phyloP scores from a whole-genome alignment of 345 rosid species.

The Geranium brycei region DNA sequence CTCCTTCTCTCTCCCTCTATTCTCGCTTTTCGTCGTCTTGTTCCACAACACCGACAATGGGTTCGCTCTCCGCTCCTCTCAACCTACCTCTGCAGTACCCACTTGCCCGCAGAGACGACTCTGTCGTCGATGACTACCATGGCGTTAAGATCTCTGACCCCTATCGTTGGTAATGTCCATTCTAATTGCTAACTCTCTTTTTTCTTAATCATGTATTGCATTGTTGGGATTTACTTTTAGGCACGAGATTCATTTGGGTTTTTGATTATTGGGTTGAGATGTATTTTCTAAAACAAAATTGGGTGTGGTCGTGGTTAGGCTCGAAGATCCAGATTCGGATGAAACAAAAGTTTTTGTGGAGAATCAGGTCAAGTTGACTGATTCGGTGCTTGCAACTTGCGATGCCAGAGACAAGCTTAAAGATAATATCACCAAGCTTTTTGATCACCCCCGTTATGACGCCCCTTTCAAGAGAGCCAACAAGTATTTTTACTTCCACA shows the following conservation, averaged over 20 bases:
- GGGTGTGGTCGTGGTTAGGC: constrained; percentile 25
- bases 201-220: not conserved
- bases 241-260: not conserved
- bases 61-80: constrained; percentile 29
- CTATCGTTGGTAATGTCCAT: constrained; percentile 57
- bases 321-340: constrained; percentile 81
- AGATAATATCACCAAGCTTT: constrained; percentile 43
- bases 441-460: constrained; percentile 75
- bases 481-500: constrained; percentile 69
- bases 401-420: constrained; percentile 45
- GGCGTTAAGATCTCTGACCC: constrained; percentile 70
- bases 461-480: constrained; percentile 55
- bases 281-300: not conserved
- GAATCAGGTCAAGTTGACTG: constrained; percentile 54
- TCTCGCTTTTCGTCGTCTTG: too few species aligned
- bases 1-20: too few species aligned
- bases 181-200: not conserved
- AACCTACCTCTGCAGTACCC: constrained; percentile 40
- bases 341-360: constrained; percentile 65
- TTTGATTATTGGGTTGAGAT: too few species aligned
- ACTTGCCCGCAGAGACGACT: constrained; percentile 49
- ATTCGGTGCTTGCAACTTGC: constrained; percentile 47
- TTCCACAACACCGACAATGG: constrained; percentile 26
- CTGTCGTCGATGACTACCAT: constrained; percentile 62
- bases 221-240: not conserved